A percentile compares a stretch with the other conserved stretches of the same genome.
Evolutionary conservation across 306 rosid genomes (phyloP).

Genomic region (Prosopis cineraria): DNA sequence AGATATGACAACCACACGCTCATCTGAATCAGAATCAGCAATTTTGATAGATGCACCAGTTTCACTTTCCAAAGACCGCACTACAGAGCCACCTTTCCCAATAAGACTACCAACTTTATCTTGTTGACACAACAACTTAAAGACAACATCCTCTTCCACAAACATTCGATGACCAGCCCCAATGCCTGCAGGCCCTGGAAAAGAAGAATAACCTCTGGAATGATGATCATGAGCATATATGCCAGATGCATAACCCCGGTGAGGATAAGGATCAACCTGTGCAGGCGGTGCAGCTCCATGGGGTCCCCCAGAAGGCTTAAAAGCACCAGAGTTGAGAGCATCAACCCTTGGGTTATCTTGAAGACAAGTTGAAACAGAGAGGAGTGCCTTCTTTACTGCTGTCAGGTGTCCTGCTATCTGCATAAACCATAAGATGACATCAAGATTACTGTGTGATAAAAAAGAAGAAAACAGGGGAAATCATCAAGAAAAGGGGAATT

Average conservation of each 20-base stretch:
- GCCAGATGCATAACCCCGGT: constrained; percentile 48
- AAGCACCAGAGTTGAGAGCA: constrained; percentile 45
- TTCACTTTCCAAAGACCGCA: constrained; percentile 76
- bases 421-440: constrained; percentile 33
- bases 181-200: constrained; percentile 57
- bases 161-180: constrained; percentile 59
- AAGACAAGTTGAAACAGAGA: constrained; percentile 70
- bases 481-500: background rate
- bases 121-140: constrained; percentile 73
- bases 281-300: constrained; percentile 44
- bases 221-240: constrained; percentile 54
- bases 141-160: constrained; percentile 82
- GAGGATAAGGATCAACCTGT: constrained; percentile 55
- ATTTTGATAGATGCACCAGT: constrained; percentile 89
- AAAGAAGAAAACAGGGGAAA: no score
- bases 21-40: constrained; percentile 78
- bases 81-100: constrained; percentile 86
- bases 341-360: constrained; percentile 56
- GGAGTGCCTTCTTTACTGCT: constrained; percentile 78
- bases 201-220: constrained; percentile 59
- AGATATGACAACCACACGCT: constrained; percentile 78
- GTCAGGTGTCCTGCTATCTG: constrained; percentile 68
- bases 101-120: constrained; percentile 92
- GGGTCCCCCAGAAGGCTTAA: constrained; percentile 45
- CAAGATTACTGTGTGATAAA: background rate